phyloP scores from a whole-genome alignment of 2,329 filamentous ascomycete genomes.

The Pseudonectria foliicola region DNA sequence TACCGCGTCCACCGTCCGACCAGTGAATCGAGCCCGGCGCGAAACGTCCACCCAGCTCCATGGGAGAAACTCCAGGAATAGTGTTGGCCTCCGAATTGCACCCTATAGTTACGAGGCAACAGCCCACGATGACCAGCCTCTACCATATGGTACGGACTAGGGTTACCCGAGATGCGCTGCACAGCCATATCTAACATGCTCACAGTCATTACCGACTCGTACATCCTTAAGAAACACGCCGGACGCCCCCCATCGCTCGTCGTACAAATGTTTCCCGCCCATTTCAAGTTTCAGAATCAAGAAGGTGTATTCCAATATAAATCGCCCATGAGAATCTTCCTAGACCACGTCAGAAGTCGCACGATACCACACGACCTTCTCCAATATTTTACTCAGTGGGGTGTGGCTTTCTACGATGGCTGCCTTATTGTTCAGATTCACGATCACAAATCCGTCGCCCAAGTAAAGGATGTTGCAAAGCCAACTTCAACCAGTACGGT shows the following conservation, averaged over 20 bases:
- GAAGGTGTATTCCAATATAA: conserved; percentile 89
- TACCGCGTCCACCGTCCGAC: conserved; percentile 37
- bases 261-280: conserved; percentile 74
- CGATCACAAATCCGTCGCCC: conserved; percentile 66
- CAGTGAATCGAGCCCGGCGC: conserved; percentile 51
- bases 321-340: conserved; percentile 76
- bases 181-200: conserved; percentile 14
- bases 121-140: conserved; percentile 35
- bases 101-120: conserved; percentile 39
- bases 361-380: conserved; percentile 88
- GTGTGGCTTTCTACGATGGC: conserved; percentile 83
- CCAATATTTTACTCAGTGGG: conserved; percentile 62
- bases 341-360: conserved; percentile 68
- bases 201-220: conserved; percentile 63
- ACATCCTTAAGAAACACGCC: conserved; percentile 78
- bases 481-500: conserved; percentile 49
- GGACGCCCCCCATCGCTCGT: conserved; percentile 73
- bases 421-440: conserved; percentile 93
- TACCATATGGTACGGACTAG: conserved; percentile 42
- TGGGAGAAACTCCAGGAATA: conserved; percentile 44
- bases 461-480: conserved; percentile 52
- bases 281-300: conserved; percentile 91
- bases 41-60: conserved; percentile 42
- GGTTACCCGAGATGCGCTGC: background rate
- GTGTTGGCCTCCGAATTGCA: conserved; percentile 41